Evolutionary conservation across 139 green algal species (phyloP).

Genomic region (Chlorella sorokiniana): DNA sequence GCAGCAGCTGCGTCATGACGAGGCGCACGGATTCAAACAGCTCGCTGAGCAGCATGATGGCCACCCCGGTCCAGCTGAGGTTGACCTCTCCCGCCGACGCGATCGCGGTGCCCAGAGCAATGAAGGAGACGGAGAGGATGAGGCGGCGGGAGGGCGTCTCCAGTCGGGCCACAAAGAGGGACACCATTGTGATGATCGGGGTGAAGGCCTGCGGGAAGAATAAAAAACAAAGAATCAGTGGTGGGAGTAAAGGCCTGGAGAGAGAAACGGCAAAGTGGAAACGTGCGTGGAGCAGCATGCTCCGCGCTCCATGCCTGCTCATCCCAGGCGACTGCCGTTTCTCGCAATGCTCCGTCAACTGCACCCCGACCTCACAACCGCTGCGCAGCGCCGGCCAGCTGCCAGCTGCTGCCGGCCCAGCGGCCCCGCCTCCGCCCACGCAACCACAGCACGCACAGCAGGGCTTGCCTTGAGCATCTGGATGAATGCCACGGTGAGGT

Average conservation of each 20-base stretch:
- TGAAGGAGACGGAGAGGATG: constrained; percentile 58
- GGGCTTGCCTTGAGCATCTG: constrained; percentile 57
- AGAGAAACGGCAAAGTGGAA: not conserved
- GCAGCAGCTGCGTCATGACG: constrained; percentile 88
- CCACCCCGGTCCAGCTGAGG: constrained; percentile 63
- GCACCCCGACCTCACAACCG: no score
- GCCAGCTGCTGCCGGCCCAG: not conserved
- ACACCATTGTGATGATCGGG: constrained; percentile 87
- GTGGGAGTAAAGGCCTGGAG: not conserved
- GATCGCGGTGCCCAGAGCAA: constrained; percentile 74
- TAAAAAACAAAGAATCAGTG: not conserved
- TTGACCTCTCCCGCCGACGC: constrained; percentile 76
- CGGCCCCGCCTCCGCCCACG: not conserved
- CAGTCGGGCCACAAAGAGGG: constrained; percentile 75
- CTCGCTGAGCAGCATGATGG: constrained; percentile 80
- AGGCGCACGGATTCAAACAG: constrained; percentile 74
- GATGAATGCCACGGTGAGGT: constrained; percentile 64
- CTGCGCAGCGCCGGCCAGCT: no score
- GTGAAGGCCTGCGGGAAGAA: constrained; percentile 73
- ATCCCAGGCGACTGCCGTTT: no score
- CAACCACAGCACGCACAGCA: not conserved
- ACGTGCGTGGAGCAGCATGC: no score
- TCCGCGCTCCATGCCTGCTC: no score
- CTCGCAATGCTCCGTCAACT: no score
- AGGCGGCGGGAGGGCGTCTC: constrained; percentile 72